Evolutionary conservation across 768 basidiomycete species (phyloP), one percentile per base, ranked within the genome.

Genomic region (Russula griseocarnosa): DNA sequence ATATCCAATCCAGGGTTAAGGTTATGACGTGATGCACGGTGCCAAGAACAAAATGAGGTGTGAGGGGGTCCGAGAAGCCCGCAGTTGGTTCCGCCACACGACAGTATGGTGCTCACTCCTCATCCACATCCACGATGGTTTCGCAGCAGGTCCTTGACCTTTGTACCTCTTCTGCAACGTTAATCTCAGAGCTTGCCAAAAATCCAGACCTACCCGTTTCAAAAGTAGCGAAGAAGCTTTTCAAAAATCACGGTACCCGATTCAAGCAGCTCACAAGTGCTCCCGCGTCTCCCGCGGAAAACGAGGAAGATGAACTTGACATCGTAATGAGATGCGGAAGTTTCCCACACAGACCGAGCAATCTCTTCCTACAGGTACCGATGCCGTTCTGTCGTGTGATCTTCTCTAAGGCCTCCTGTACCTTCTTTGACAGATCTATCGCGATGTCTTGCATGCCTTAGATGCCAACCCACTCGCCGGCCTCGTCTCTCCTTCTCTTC

Each of bases 281-380:
- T 10, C 20, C 53, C 0, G n/a, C n/a, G n/a, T n/a, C n/a, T n/a
- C n/a, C 14, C n/a, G 26, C 24, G 2, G 52, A 66, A 18, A 42
- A 60, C 8, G 50, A 24, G 38, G 36, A 24, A 20, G 59, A 61
- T 24, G 81, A 83, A 66, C 71, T 85, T 36, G 77, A 83, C 62
- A 67, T 71, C 46, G 81, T 80, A 3, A 79, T 73, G 28, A 71
- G 77, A 63, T 80, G 85, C 53, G 84, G 82, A 11, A 72, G 78
- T 55, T 86, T 86, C 64, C 79, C 82, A 7, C 70, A 73, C 50
- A 75, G 80, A 40, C 85, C 84, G 11, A 81, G 79, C 56, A 81
- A 85, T 55, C 71, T 87, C 32, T 88, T 87, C 69, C 74, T 88
- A 55, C 82, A 82, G 76, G 86, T 82, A 61, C 50, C 78, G 76